Percentiles rank a stretch among this genome's conserved stretches.
Evolutionary conservation across 441 rosid genomes (phyloP).

Genomic region (Adansonia rubrostipa): DNA sequence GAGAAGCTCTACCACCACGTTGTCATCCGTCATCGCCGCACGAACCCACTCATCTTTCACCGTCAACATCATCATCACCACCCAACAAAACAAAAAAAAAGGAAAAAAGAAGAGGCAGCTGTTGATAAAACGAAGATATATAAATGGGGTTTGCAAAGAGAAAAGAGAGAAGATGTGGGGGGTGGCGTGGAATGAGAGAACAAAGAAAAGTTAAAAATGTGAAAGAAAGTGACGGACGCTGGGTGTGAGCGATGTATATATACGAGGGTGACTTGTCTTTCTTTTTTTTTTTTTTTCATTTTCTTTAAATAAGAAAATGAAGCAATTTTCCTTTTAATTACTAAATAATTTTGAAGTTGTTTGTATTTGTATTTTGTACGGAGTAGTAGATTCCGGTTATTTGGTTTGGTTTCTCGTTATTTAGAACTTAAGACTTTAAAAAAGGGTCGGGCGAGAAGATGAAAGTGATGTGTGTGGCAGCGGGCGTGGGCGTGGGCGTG

Average conservation of each 20-base stretch:
- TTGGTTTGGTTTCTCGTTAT: conserved; percentile 17
- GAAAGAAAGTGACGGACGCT: conserved; percentile 30
- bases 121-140: not conserved
- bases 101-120: not conserved
- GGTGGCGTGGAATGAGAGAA: conserved; percentile 32
- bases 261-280: conserved; percentile 21
- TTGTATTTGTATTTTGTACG: conserved; percentile 8
- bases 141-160: conserved; percentile 6
- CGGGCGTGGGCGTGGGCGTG: not conserved
- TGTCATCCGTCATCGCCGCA: conserved; percentile 78
- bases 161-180: conserved; percentile 12
- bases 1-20: conserved; percentile 74
- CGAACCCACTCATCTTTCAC: conserved; percentile 72
- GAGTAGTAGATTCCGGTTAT: conserved; percentile 43
- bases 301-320: too few species aligned
- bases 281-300: not conserved
- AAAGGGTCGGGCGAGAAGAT: not conserved
- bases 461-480: not conserved
- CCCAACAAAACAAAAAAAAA: not conserved
- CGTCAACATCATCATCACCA: conserved; percentile 30
- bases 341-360: not conserved
- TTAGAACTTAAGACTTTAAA: not conserved
- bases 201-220: conserved; percentile 17
- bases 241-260: conserved; percentile 25
- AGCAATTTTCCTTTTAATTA: not conserved